Evolutionary conservation across 2,329 filamentous ascomycete genomes (phyloP), one percentile per base, ranked within the genome.

Genomic region (Rhinocladiella similis): DNA sequence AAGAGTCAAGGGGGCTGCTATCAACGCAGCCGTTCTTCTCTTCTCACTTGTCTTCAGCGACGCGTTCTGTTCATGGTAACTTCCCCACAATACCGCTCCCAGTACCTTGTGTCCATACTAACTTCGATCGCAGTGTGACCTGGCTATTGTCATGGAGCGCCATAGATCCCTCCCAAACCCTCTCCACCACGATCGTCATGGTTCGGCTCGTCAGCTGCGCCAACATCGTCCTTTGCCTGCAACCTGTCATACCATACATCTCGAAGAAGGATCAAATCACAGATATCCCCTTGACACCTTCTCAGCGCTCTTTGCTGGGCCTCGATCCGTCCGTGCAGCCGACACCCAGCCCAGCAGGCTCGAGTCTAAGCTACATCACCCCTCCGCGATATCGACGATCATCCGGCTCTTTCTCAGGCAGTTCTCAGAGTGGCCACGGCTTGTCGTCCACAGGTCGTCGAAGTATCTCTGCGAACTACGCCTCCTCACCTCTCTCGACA

Each of bases 241-340:
- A 85, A 45, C 94, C 93, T 2, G 81, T 96, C 12, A 49, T 66
- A 25, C 64, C 63, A 3, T 65, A 62, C 43, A 73, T 91, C 66
- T 83, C 86, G 61, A 80, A 82, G 42, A 80, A 80, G 64, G 94
- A 97, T 72, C 83, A 91, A 61, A 82, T 97, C 61, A 79, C 86
- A 72, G 94, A 99, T 71, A 96, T 99, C 49, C 86, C 93, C 59
- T 82, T 99, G 63, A 97, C 93, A 1, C 87, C 90, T n/a, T 85
- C 86, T 12, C 94, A 97, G 77, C 88, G 93, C 59, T 82, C 86
- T 62, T 82, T 96, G 13, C 84, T 99, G 50, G 92, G 91, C 47
- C 83, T 99, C 3, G 83, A 87, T 38, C 87, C 90, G 2, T 83
- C 80, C 56, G 83, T 87, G 1, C 83, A 79, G 58, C 79, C 81